A percentile compares a stretch with the other conserved stretches of the same genome.
Conservation (phyloP, 75 land plant genomes). For the Selaginella moellendorffii region DNA sequence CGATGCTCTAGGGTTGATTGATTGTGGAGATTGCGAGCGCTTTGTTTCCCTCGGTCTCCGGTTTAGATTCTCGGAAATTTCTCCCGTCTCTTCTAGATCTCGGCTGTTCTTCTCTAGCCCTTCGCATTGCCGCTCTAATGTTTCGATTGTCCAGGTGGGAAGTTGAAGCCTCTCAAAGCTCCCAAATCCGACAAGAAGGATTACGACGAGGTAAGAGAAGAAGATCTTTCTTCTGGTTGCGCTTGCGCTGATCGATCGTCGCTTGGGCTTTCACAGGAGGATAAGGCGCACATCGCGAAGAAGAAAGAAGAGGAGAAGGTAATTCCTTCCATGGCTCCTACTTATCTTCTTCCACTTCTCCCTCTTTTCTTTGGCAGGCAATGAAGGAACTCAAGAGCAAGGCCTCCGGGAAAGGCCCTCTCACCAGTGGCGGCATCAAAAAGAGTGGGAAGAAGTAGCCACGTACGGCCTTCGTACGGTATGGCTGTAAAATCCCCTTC, state of each 20-base stretch:
- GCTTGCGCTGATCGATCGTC: background rate
- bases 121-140: background rate
- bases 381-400: conserved; percentile 68
- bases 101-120: background rate
- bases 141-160: conserved; percentile 54
- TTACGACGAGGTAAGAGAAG: conserved; percentile 60
- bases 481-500: too few species aligned
- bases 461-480: too few species aligned
- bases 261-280: conserved; percentile 26
- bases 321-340: background rate
- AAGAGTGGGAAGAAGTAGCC: conserved; percentile 79
- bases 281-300: conserved; percentile 59
- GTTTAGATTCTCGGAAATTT: background rate
- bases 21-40: background rate
- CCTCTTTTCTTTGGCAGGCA: conserved; percentile 36
- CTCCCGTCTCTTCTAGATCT: background rate
- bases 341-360: background rate
- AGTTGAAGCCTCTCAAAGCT: conserved; percentile 76
- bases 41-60: background rate
- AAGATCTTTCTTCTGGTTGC: background rate
- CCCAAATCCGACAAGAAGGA: conserved; percentile 64
- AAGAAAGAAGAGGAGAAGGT: conserved; percentile 96
- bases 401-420: conserved; percentile 64
- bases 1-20: background rate
- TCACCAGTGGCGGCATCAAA: conserved; percentile 76